These are phyloP conservation scores for Phytophthora litchii DNA, from an alignment of 352 stramenopile species.

Conservation along the genomic window DNA sequence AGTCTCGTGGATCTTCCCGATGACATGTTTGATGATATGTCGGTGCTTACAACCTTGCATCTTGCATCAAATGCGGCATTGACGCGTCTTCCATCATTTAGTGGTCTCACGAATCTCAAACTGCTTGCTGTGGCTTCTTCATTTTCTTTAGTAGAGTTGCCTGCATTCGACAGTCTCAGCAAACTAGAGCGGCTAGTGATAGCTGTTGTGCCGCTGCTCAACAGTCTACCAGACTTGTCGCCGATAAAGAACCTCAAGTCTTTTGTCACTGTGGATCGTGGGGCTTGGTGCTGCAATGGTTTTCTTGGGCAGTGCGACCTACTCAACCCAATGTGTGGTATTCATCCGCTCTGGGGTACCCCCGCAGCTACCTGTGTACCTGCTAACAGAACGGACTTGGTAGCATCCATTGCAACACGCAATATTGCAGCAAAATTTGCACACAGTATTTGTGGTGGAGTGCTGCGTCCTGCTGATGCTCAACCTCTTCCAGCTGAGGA, in stretches of 20 bases:
- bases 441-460: not conserved
- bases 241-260: not conserved
- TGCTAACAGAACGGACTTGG: not conserved
- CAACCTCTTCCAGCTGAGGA: slow-evolving; percentile 3
- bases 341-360: slow-evolving; percentile 13
- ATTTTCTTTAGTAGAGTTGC: slow-evolving; percentile 5
- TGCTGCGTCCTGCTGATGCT: not conserved
- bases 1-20: slow-evolving; percentile 10
- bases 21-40: slow-evolving; percentile 37
- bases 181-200: slow-evolving; percentile 32
- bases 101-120: slow-evolving; percentile 29
- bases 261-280: slow-evolving; percentile 7
- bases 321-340: not conserved
- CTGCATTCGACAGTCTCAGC: slow-evolving; percentile 16
- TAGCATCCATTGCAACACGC: not conserved
- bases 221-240: slow-evolving; percentile 12
- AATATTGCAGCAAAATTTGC: not conserved
- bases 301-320: slow-evolving; percentile 13
- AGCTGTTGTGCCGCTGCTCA: not conserved
- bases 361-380: slow-evolving; percentile 3
- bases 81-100: slow-evolving; percentile 17
- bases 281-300: slow-evolving; percentile 14
- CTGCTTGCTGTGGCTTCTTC: slow-evolving; percentile 17
- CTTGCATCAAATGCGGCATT: slow-evolving; percentile 12
- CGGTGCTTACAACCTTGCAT: slow-evolving; percentile 34